Evolutionary conservation across 2,329 filamentous ascomycete genomes (phyloP).

Genomic region (Endoconidiophora polonica): DNA sequence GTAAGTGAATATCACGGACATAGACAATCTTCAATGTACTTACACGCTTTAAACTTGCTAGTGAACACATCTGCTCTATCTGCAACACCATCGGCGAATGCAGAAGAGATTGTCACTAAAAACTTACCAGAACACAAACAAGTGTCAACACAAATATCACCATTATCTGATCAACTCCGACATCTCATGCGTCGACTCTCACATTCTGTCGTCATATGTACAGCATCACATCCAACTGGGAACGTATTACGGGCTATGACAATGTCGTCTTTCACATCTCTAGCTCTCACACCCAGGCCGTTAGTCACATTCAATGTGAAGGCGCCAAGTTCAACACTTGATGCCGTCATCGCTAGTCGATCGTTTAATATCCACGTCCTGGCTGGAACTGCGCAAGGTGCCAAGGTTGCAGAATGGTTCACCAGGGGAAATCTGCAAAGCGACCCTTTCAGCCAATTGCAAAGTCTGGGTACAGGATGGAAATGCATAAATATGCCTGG

Average conservation of each 20-base stretch:
- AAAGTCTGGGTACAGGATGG: conserved; percentile 14
- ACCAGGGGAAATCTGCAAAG: conserved; percentile 29
- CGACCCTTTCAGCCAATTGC: conserved; percentile 24
- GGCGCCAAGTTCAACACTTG: conserved; percentile 37
- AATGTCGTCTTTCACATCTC: conserved; percentile 41
- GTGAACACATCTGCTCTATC: too few relatives aligned
- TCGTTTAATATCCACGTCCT: conserved; percentile 41
- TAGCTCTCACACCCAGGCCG: conserved; percentile 29
- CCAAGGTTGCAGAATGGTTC: conserved; percentile 34
- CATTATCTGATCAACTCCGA: conserved; percentile 30
- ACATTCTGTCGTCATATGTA: conserved; percentile 40
- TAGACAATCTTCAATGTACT: too few relatives aligned
- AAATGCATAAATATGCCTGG: background rate
- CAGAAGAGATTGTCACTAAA: too few relatives aligned
- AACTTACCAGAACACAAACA: too few relatives aligned
- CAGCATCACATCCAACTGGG: conserved; percentile 22
- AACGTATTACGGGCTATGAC: conserved; percentile 33
- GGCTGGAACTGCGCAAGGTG: conserved; percentile 29
- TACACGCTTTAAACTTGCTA: too few relatives aligned
- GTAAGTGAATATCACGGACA: too few relatives aligned
- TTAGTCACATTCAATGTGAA: conserved; percentile 41
- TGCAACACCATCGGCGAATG: too few relatives aligned
- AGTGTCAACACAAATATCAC: background rate
- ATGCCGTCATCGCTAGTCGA: conserved; percentile 28
- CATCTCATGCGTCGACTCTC: conserved; percentile 36